These are phyloP conservation scores for Eucalyptus brandiana DNA, from an alignment of 345 rosid genomes.

Conservation along the genomic window DNA sequence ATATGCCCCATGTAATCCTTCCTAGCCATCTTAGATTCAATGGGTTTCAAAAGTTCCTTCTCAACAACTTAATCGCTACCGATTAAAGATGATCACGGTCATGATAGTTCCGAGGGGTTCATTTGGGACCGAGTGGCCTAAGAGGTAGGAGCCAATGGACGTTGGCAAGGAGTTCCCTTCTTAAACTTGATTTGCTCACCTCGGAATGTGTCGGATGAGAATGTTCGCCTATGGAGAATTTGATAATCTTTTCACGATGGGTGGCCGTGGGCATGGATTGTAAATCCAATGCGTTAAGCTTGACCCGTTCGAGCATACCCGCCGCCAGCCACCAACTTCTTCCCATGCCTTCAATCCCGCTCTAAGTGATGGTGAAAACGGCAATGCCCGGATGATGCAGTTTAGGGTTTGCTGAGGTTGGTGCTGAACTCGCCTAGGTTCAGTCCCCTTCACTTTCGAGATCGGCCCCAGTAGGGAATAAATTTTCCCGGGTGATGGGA, in stretches of 20 bases:
- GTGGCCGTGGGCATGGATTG: not conserved
- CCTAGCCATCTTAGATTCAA: not conserved
- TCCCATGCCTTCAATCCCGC: not conserved
- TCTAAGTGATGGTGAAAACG: not conserved
- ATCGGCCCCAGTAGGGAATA: not conserved
- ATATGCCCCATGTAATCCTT: not conserved
- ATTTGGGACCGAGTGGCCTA: not conserved
- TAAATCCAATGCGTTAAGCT: not conserved
- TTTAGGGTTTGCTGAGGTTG: not conserved
- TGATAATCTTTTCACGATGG: not conserved
- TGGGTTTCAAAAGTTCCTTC: not conserved
- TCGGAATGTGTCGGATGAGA: not conserved
- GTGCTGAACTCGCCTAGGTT: not conserved
- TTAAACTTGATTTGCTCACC: not conserved
- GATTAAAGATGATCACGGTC: not conserved
- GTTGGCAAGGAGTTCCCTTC: not conserved
- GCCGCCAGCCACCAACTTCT: not conserved
- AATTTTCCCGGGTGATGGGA: not conserved
- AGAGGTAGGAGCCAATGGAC: not conserved
- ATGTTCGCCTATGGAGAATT: not conserved
- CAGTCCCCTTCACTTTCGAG: not conserved
- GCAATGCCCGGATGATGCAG: not conserved
- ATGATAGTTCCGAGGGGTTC: accelerated
- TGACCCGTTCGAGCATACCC: too few species aligned
- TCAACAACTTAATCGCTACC: not conserved